phyloP scores from a whole-genome alignment of 2,329 filamentous ascomycete species.

The Pseudocercospora cruenta region DNA sequence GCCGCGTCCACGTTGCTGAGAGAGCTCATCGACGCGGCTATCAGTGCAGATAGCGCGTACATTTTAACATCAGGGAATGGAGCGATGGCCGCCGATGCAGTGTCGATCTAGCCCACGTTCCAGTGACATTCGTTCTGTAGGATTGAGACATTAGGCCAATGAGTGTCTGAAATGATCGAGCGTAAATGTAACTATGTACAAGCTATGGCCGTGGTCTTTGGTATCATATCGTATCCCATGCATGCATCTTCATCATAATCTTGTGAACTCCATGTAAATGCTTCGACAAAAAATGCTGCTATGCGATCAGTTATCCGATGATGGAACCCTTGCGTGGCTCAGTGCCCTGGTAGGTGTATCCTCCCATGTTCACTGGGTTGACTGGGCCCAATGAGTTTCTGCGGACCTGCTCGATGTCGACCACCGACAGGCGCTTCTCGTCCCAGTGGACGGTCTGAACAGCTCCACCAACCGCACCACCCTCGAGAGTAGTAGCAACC shows the following conservation, averaged over 20 bases:
- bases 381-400: slow-evolving; percentile 33
- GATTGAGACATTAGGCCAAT: too few species aligned
- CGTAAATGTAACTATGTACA: background rate
- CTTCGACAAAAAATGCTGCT: background rate
- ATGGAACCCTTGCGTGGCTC: background rate
- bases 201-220: background rate
- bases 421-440: slow-evolving; percentile 37
- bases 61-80: too few species aligned
- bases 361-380: slow-evolving; percentile 35
- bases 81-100: too few species aligned
- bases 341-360: background rate
- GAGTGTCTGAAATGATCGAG: background rate
- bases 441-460: slow-evolving; percentile 41
- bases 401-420: slow-evolving; percentile 33
- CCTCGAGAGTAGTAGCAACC: slow-evolving; percentile 36
- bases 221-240: background rate
- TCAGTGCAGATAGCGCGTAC: too few species aligned
- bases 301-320: slow-evolving; percentile 1
- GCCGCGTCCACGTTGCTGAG: too few species aligned
- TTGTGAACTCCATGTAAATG: background rate
- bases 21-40: too few species aligned
- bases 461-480: slow-evolving; percentile 40
- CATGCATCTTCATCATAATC: background rate
- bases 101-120: too few species aligned
- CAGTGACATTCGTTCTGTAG: too few species aligned